Base-by-base conservation (phyloP, 2,329 filamentous ascomycete species). In the Xylaria arbuscula region DNA sequence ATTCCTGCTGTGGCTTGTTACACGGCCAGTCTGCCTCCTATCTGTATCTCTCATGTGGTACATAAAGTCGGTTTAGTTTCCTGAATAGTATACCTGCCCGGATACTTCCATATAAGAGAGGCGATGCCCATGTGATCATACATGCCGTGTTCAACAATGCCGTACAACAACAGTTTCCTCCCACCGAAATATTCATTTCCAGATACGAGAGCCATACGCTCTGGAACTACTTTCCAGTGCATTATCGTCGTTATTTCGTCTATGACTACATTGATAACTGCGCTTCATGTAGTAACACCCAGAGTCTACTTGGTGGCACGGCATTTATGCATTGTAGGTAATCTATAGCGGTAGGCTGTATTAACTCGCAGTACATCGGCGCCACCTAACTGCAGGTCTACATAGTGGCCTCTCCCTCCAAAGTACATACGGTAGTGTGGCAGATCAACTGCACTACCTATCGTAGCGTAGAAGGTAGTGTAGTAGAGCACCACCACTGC, bases 101-200 rank as follows among this genome's bases (percentile, higher is more conserved):
- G 40, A 51, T 60, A 15, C 24, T 24, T 42, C 28, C 17, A n/a
- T 17, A 11, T 17, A 7, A 24, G 36, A 40, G 24, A 36, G 42
- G n/a, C 15, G 3, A 54, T 32, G 45, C 38, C 53, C 58, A 62
- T 53, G 34, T 55, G 45, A 58, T 57, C 17, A 32, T 40, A 40
- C 45, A 28, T 62, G 36, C 45, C 42, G 10, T 57, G 28, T 47
- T 17, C 8, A 11, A 36, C 11, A 6, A n/a, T 40, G 10, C 15
- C 19, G 17, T n/a, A 36, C 51, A 19, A 59, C 45, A 51, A 24
- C 10, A 54, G 11, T 8, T 38, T 59, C 24, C 36, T 5, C 50
- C 13, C 56, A 50, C n/a, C n/a, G n/a, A 42, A 45, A 11, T 22
- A 5, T 63, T 66, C 28, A 61, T 67, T 57, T 60, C 55, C 50